Percentiles rank a stretch among this genome's conserved stretches.
phyloP scores from a whole-genome alignment of 2,329 filamentous ascomycete genomes.

The Alternaria arbusti region DNA sequence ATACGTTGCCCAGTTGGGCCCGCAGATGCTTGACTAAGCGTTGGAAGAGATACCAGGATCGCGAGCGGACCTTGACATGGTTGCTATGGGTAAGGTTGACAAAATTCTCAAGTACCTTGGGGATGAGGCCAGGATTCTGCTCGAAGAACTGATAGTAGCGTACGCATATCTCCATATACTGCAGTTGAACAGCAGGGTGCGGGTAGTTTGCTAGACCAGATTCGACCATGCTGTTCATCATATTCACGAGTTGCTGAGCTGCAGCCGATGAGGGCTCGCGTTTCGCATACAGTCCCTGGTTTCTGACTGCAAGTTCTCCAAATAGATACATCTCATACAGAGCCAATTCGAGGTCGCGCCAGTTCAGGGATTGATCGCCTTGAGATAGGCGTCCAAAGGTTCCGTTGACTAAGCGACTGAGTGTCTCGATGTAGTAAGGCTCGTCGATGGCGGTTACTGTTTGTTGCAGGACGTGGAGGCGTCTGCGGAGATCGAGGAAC shows the following conservation, averaged over 20 bases:
- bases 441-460: conserved; percentile 90
- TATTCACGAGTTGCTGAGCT: conserved; percentile 80
- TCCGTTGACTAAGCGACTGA: conserved; percentile 85
- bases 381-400: conserved; percentile 84
- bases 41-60: conserved; percentile 97
- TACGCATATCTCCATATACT: conserved; percentile 99
- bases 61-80: conserved; percentile 82
- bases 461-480: conserved; percentile 89
- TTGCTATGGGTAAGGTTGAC: conserved; percentile 88
- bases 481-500: conserved; percentile 91
- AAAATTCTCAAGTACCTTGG: conserved; percentile 87
- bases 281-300: conserved; percentile 85
- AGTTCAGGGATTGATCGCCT: conserved; percentile 76
- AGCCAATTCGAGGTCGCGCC: conserved; percentile 93
- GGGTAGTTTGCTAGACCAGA: conserved; percentile 87
- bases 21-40: conserved; percentile 89
- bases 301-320: conserved; percentile 89
- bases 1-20: conserved; percentile 83
- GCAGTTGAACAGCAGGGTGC: conserved; percentile 89
- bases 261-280: conserved; percentile 80
- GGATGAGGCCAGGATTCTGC: conserved; percentile 78
- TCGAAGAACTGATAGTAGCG: conserved; percentile 95
- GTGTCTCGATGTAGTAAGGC: conserved; percentile 81
- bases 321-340: conserved; percentile 96
- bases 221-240: conserved; percentile 96